phyloP scores from a whole-genome alignment of 2,329 filamentous ascomycete genomes.

The Chlorencoelia australis region DNA sequence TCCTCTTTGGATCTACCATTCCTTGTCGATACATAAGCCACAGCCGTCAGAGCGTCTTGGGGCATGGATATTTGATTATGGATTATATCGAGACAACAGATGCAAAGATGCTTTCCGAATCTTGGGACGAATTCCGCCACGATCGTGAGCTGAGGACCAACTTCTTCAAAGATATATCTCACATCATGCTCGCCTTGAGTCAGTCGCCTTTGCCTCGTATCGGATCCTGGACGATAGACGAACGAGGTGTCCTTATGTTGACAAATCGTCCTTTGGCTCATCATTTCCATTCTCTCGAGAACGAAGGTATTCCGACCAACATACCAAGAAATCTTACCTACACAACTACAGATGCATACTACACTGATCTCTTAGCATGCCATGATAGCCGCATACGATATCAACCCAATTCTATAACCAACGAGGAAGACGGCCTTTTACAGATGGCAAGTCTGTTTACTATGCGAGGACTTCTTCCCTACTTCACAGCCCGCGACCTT shows the following conservation, averaged over 20 bases:
- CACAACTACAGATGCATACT: constrained; percentile 21
- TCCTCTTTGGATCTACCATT: neutral
- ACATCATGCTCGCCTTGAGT: constrained; percentile 2
- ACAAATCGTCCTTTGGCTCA: constrained; percentile 30
- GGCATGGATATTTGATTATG: constrained; percentile 12
- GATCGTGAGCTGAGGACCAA: neutral
- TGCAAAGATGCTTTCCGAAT: constrained; percentile 8
- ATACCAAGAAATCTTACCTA: constrained; percentile 28
- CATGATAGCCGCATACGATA: constrained; percentile 28
- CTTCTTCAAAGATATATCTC: constrained; percentile 2
- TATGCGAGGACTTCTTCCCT: constrained; percentile 22
- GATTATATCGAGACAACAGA: constrained; percentile 1
- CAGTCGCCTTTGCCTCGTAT: constrained; percentile 1
- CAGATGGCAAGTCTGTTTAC: constrained; percentile 25
- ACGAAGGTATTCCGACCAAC: constrained; percentile 25
- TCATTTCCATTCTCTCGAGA: constrained; percentile 27
- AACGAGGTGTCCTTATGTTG: constrained; percentile 21
- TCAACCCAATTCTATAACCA: constrained; percentile 27
- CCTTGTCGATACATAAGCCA: constrained; percentile 2
- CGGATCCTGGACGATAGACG: constrained; percentile 1
- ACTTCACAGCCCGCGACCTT: constrained; percentile 14
- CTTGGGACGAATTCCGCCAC: neutral
- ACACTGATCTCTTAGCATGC: constrained; percentile 26
- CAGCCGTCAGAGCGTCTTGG: constrained; percentile 6
- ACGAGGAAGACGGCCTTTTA: constrained; percentile 22